A percentile compares a stretch with the other conserved stretches of the same genome.
Evolutionary conservation across 257 asterid genomes (phyloP).

Genomic region (Solanum bukasovii): DNA sequence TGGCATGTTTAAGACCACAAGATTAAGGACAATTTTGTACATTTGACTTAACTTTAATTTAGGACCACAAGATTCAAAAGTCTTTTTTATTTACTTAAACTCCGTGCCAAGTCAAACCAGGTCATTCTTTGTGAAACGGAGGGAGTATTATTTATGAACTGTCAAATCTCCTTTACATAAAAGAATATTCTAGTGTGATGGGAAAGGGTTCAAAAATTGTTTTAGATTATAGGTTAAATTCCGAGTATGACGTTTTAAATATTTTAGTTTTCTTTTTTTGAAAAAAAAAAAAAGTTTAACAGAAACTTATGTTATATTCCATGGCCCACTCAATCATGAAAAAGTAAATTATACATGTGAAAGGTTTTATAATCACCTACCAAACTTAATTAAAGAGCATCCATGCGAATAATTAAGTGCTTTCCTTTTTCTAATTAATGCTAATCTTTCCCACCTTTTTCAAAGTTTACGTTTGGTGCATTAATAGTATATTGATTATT

Average conservation of each 20-base stretch:
- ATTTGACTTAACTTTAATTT: too few relatives aligned
- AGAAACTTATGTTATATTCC: background rate
- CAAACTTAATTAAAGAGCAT: background rate
- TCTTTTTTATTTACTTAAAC: too few relatives aligned
- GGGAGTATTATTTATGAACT: background rate
- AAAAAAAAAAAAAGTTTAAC: too few relatives aligned
- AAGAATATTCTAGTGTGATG: background rate
- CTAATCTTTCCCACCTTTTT: background rate
- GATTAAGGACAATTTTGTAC: too few relatives aligned
- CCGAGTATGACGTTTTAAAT: background rate
- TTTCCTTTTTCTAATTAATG: background rate
- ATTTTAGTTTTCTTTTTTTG: too few relatives aligned
- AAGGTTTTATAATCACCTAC: conserved; percentile 5
- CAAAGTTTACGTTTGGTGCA: background rate
- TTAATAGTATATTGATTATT: background rate
- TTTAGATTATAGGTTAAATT: too few relatives aligned
- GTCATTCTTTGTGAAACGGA: too few relatives aligned
- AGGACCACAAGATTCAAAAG: too few relatives aligned
- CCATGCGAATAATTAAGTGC: background rate
- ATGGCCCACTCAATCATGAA: background rate
- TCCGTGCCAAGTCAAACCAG: too few relatives aligned
- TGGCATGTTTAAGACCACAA: too few relatives aligned
- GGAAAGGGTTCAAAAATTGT: background rate
- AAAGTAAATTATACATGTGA: background rate
- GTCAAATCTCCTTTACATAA: background rate